Evolutionary conservation across 163 green algal genomes (phyloP), one percentile per base, ranked within the genome.

Genomic region (Volvox carteri): DNA sequence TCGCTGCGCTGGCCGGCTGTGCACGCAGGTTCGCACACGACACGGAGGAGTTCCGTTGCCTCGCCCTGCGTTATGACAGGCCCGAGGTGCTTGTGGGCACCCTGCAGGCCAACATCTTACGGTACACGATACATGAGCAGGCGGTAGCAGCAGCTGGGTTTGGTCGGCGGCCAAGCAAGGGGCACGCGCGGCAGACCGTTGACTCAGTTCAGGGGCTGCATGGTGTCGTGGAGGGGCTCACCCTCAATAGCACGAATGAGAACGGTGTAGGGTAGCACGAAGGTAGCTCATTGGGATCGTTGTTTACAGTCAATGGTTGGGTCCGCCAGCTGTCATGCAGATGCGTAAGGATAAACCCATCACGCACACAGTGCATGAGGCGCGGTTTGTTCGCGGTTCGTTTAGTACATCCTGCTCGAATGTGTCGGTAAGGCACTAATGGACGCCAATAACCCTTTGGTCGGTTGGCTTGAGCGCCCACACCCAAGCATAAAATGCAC

Each of bases 1-100:
- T 2, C 25, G 73, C 2, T 44, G 2, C 30, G 14, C 2, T 77
- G 6, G 4, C 33, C 16, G 8, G 19, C 16, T 48, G 67, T 77
- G 37, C 4, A n/a, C 44, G 75, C n/a, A 89, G 84, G 54, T 89
- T 84, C 19, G 19, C 54, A 12, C 70, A 89, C 72, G 84, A 89
- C 21, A 89, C n/a, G 1, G 67, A 89, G 84, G 84, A 85, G 76
- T 92, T 91, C 85, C 72, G 87, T 21, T 94, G 92, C 80, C 75
- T 96, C 16, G 89, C 90, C 56, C 87, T 93, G 48, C 81, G 92
- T 7, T 90, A 86, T 78, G 93, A 96, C 85, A 84, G 58, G 33
- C 65, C 86, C 42, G 94, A 96, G 85, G 78, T 96, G 3, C 75
- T 96, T 21, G 93, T 95, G 39, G 94, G 94, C 58, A 95, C 94